Evolutionary conservation across 306 rosid genomes (phyloP).

Genomic region (Pyrus pyrifolia): DNA sequence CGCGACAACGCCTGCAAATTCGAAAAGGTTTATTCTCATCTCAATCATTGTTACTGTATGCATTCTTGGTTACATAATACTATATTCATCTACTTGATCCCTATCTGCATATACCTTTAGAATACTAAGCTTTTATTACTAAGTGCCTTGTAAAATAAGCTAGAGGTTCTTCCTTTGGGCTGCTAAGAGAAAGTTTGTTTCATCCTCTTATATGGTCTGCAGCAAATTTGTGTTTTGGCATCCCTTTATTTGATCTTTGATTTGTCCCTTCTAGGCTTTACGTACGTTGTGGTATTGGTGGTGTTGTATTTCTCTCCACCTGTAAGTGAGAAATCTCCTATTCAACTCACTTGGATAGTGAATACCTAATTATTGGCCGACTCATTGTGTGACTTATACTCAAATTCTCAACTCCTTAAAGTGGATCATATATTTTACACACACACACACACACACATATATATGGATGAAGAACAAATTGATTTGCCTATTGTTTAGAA

Average conservation of each 20-base stretch:
- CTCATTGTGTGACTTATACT: neutral
- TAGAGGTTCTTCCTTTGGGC: neutral
- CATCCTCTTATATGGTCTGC: neutral
- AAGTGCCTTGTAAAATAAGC: neutral
- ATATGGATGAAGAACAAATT: neutral
- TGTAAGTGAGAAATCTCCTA: neutral
- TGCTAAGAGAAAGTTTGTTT: neutral
- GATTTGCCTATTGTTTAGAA: neutral
- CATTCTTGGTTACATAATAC: slow-evolving; percentile 1
- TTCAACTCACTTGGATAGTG: neutral
- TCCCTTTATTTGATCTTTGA: neutral
- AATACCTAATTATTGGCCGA: neutral
- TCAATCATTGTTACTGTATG: neutral
- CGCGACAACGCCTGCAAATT: neutral
- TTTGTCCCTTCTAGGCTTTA: neutral
- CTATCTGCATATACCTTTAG: neutral
- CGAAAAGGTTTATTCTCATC: slow-evolving; percentile 21
- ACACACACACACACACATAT: no score
- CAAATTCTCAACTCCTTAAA: neutral
- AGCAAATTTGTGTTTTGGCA: neutral
- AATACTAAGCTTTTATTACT: neutral
- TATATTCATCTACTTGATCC: neutral
- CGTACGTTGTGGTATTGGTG: neutral
- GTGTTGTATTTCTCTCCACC: no score
- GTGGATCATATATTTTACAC: no score